Conservation (phyloP, 164 flowering plant genomes). For the Berberis thunbergii region DNA sequence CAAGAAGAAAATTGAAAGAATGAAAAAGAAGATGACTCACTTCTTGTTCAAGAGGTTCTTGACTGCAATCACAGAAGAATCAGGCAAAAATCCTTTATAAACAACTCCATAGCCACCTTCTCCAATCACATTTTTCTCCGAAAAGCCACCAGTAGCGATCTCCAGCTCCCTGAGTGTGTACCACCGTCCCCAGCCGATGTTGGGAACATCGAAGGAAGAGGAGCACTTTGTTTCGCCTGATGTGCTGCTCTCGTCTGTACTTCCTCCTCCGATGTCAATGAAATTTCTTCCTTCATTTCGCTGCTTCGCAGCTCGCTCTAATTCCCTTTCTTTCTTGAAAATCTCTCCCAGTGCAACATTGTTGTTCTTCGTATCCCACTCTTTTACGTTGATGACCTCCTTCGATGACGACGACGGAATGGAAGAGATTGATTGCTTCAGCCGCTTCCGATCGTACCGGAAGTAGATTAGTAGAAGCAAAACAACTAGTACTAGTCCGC, state of each 20-base stretch:
- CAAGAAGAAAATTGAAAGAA: neutral
- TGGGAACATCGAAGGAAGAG: constrained; percentile 13
- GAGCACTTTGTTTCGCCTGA: constrained; percentile 23
- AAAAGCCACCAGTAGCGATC: constrained; percentile 59
- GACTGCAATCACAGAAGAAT: constrained; percentile 71
- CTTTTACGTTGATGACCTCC: constrained; percentile 37
- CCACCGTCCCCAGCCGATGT: constrained; percentile 83
- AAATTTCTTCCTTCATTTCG: neutral
- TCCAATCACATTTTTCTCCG: constrained; percentile 65
- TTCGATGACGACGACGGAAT: constrained; percentile 48
- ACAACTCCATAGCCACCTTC: constrained; percentile 95
- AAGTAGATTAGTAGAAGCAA: no score
- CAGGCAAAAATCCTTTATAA: constrained; percentile 55
- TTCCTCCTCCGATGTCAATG: constrained; percentile 2
- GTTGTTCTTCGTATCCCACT: constrained; percentile 7
- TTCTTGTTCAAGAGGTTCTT: constrained; percentile 78
- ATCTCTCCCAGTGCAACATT: constrained; percentile 9
- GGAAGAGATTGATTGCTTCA: neutral
- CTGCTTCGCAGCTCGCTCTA: neutral
- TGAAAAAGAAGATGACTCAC: constrained; percentile 28
- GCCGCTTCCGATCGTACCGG: no score
- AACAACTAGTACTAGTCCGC: no score
- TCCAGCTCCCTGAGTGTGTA: constrained; percentile 66
- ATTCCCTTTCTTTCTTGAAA: constrained; percentile 15
- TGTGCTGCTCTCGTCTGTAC: constrained; percentile 8